A percentile compares a stretch with the other conserved stretches of the same genome.
Evolutionary conservation across 108 stramenopile species (phyloP).

Genomic region (Pseudonitzschia pungens): DNA sequence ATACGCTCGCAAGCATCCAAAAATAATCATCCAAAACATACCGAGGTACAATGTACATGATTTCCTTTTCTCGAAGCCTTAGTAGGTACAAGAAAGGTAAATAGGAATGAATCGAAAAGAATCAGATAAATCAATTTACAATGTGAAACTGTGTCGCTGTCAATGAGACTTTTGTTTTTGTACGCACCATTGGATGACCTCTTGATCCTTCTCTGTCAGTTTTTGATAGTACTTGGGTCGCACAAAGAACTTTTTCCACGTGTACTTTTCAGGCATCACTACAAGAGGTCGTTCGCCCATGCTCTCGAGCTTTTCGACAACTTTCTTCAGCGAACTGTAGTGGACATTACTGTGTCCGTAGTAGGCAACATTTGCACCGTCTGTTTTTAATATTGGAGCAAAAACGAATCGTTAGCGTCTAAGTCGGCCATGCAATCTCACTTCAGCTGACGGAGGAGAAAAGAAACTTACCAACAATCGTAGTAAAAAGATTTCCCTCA

Average conservation of each 20-base stretch:
- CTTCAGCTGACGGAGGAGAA: no score
- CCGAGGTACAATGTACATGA: conserved; percentile 56
- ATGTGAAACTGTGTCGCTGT: no score
- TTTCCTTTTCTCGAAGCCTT: conserved; percentile 27
- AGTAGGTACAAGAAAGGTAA: neutral
- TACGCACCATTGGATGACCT: conserved; percentile 37
- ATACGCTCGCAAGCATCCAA: conserved; percentile 84
- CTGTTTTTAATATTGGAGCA: conserved; percentile 12
- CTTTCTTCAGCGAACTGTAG: conserved; percentile 54
- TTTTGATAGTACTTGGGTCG: conserved; percentile 31
- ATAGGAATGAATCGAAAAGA: neutral
- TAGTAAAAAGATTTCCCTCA: conserved; percentile 80
- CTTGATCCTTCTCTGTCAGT: conserved; percentile 18
- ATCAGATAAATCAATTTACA: neutral
- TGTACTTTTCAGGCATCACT: conserved; percentile 78
- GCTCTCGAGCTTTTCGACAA: conserved; percentile 64
- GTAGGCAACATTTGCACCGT: conserved; percentile 81
- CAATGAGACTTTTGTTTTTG: neutral
- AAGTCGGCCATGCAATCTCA: no score
- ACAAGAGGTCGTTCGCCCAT: conserved; percentile 79
- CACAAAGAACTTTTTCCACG: neutral
- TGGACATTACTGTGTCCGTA: conserved; percentile 65
- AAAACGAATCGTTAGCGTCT: no score
- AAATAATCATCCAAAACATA: conserved; percentile 79
- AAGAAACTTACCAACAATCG: conserved; percentile 59